Percentiles rank a stretch among this genome's conserved stretches.
phyloP scores from a whole-genome alignment of 441 rosid species.

The Erodium texanum region DNA sequence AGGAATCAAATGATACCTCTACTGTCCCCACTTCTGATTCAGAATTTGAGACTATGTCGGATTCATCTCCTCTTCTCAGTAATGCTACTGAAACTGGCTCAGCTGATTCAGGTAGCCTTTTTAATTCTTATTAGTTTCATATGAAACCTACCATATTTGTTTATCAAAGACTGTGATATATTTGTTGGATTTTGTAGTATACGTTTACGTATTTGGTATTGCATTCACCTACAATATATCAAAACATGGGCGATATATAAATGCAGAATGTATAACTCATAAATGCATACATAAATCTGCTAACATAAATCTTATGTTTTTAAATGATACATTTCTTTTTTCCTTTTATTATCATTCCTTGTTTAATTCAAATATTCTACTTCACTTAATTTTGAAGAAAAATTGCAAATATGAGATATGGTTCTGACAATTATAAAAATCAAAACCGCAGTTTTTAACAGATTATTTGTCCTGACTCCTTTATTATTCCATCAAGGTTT shows the following conservation, averaged over 20 bases:
- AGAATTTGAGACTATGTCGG: conserved; percentile 17
- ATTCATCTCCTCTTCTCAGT: conserved; percentile 16
- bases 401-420: neutral
- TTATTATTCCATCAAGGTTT: conserved; percentile 5
- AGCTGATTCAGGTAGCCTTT: conserved; percentile 35
- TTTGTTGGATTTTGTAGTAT: neutral
- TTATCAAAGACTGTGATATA: neutral
- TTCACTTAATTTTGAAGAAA: neutral
- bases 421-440: too few relatives aligned
- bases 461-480: neutral
- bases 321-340: too few relatives aligned
- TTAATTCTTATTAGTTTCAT: neutral
- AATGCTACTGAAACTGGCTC: conserved; percentile 24
- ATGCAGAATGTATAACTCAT: neutral
- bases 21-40: conserved; percentile 13
- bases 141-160: neutral
- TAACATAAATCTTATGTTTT: neutral
- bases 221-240: neutral
- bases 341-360: neutral
- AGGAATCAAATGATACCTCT: conserved; percentile 22
- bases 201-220: neutral
- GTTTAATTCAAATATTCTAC: neutral
- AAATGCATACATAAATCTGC: neutral
- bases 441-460: too few relatives aligned
- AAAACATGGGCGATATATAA: neutral